A percentile compares a stretch with the other conserved stretches of the same genome.
Conservation (phyloP, 148 eudicot genomes). For the Rhododendron henanense region DNA sequence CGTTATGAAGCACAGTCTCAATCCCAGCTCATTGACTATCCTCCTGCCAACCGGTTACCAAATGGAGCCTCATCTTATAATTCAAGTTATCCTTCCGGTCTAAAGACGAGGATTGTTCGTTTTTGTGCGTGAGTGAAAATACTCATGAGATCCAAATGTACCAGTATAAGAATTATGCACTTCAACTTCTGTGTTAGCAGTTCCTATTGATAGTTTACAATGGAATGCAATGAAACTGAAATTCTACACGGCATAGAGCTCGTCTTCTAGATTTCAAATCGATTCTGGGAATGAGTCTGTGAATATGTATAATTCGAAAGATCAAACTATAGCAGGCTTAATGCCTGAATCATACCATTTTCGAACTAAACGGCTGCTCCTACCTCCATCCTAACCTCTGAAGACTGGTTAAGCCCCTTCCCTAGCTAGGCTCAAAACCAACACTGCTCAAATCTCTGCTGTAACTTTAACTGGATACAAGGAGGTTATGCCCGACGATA, state of each 20-base stretch:
- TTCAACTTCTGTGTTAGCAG: neutral
- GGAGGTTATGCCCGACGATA: neutral
- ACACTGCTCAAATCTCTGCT: neutral
- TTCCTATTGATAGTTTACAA: neutral
- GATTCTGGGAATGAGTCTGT: neutral
- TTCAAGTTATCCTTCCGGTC: neutral
- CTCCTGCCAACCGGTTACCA: too few species aligned
- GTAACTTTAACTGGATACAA: neutral
- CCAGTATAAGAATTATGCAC: neutral
- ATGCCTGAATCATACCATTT: neutral
- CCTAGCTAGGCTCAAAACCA: neutral
- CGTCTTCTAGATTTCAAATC: neutral
- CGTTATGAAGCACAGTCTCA: too few species aligned
- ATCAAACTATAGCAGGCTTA: neutral
- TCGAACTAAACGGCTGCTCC: neutral
- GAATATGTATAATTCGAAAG: neutral
- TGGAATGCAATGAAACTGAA: neutral
- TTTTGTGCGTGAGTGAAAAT: neutral
- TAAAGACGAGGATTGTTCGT: neutral
- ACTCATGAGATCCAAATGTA: neutral
- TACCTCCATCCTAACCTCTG: neutral
- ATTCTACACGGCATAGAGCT: neutral
- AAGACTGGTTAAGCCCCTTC: neutral
- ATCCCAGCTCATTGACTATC: too few species aligned
- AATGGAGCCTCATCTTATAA: neutral